Evolutionary conservation across 352 stramenopile genomes (phyloP), one percentile per base, ranked within the genome.

Genomic region (Pythium coloratum): DNA sequence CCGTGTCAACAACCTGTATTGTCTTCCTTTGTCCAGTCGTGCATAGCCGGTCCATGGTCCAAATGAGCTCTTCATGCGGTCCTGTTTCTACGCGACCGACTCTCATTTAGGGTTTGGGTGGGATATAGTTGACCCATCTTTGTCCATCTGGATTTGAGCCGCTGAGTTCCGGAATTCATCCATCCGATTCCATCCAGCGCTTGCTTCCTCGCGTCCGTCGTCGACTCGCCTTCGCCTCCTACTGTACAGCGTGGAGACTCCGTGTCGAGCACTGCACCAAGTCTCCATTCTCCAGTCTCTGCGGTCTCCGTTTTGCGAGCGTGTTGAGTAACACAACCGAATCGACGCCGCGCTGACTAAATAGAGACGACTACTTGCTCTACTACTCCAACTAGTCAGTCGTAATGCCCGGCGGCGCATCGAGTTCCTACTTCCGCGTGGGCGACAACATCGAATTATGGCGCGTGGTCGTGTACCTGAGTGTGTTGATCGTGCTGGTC

Each of bases 371-470:
- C 28, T 30, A 30, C 28, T 30, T 30, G 3, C 28, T 30, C 28
- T 30, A 30, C 28, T 30, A 30, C 28, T 30, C 14, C 14, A 47
- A 47, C 34, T 40, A 40, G 34, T 40, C 34, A 14, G 40, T 28
- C n/a, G 24, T 13, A 6, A 51, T 51, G 44, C 44, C 59, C 9
- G 53, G 55, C 12, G 49, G 46, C 24, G 38, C 55, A n/a, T 64
- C 55, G 33, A 63, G 64, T 59, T 89, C 82, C 40, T 66, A 87
- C 10, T 89, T 90, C 65, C 67, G 70, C 65, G 70, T 89, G 7
- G 82, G 78, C 49, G 66, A 82, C 20, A 77, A 73, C 55, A 78
- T 90, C 44, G 78, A 86, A 28, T 75, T 88, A 50, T 86, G 74
- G 78, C 74, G 77, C 24, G 74, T 90, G n/a, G 49, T 88, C 16